A percentile compares a stretch with the other conserved stretches of the same genome.
These are phyloP conservation scores for Elongisporangium senticosum DNA, from an alignment of 352 stramenopile genomes.

Conservation along the genomic window DNA sequence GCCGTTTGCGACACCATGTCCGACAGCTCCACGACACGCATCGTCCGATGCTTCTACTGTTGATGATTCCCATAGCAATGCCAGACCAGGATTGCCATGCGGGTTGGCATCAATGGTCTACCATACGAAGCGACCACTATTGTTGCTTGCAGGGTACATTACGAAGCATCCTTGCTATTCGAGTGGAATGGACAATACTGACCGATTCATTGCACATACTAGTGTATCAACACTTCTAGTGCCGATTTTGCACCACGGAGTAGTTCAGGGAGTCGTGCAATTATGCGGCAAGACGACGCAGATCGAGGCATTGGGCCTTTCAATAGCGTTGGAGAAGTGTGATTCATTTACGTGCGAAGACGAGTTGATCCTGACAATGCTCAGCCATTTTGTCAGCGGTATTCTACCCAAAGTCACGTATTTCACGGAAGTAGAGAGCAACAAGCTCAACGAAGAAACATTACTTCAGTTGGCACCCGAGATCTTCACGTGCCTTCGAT, in stretches of 20 bases:
- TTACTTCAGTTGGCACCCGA: slow-evolving; percentile 63
- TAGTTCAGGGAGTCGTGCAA: slow-evolving; percentile 47
- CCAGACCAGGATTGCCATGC: neutral
- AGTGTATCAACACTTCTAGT: slow-evolving; percentile 56
- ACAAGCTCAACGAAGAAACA: slow-evolving; percentile 78
- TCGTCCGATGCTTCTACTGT: neutral
- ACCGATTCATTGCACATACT: slow-evolving; percentile 49
- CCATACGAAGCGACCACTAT: slow-evolving; percentile 56
- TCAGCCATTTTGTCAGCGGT: slow-evolving; percentile 57
- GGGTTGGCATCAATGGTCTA: slow-evolving; percentile 64
- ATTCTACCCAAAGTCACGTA: slow-evolving; percentile 67
- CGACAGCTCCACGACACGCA: neutral
- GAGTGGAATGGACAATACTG: slow-evolving; percentile 44
- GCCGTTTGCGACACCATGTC: slow-evolving; percentile 11
- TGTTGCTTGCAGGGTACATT: slow-evolving; percentile 45
- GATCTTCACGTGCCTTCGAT: slow-evolving; percentile 79
- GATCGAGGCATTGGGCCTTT: slow-evolving; percentile 51
- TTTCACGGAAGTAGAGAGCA: slow-evolving; percentile 76
- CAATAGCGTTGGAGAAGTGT: slow-evolving; percentile 51
- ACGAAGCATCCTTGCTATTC: slow-evolving; percentile 46
- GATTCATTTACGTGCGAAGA: slow-evolving; percentile 60
- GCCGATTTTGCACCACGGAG: slow-evolving; percentile 33
- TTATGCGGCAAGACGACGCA: slow-evolving; percentile 56
- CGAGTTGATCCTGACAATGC: slow-evolving; percentile 36
- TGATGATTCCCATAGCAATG: neutral